Percentiles rank a stretch among this genome's conserved stretches.
Conservation (phyloP, 208 protist genomes). For the Tritrichomonas musculus region DNA sequence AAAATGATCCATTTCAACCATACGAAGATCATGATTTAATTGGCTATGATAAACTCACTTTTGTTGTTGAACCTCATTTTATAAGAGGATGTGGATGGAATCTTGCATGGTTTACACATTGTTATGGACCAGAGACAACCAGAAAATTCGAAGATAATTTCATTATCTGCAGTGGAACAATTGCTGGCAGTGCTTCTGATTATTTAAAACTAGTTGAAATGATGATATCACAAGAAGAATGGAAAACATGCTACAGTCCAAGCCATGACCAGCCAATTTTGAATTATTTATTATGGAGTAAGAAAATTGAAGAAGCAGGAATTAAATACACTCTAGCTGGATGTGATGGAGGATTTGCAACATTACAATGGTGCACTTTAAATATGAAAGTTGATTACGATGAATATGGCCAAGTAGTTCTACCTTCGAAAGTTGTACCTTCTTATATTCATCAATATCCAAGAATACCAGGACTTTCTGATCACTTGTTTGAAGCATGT, state of each 20-base stretch:
- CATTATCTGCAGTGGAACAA: constrained; percentile 14
- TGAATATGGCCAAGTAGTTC: neutral
- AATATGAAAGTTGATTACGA: neutral
- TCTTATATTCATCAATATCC: neutral
- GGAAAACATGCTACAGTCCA: neutral
- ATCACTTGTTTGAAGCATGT: neutral
- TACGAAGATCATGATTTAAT: too few relatives aligned
- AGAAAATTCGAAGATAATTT: neutral
- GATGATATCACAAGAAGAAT: neutral
- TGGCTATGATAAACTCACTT: neutral
- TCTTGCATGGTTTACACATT: neutral
- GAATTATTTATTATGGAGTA: neutral
- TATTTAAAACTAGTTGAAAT: neutral
- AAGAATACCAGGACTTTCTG: neutral
- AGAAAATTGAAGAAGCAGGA: neutral
- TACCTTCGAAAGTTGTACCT: neutral
- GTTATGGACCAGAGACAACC: neutral
- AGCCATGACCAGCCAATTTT: constrained; percentile 19
- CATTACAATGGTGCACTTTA: neutral
- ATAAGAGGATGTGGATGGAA: neutral
- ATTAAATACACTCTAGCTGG: neutral
- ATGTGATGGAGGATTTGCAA: neutral
- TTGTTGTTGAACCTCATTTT: neutral
- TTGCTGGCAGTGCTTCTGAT: neutral
- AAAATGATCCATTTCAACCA: neutral